Evolutionary conservation across 345 rosid genomes (phyloP), one percentile per base, ranked within the genome.

Genomic region (Adansonia digitata): DNA sequence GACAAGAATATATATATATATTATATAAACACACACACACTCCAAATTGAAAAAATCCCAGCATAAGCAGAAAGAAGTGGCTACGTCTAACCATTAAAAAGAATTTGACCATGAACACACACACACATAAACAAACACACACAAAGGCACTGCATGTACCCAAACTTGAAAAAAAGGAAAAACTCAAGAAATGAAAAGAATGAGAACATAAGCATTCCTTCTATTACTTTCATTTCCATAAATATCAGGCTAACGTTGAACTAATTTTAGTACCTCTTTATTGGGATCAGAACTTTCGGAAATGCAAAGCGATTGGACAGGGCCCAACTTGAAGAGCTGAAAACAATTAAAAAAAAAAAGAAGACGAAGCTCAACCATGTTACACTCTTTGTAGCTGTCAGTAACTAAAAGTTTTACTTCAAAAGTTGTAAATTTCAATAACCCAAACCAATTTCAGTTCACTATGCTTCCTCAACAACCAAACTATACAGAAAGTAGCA

Each of bases 271-370:
- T 84, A 92, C 99, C 98, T 90, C 94, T 71, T 91, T 84, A 56
- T 71, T 66, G 43, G 77, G 60, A 74, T 81, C 78, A 34, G 90
- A 83, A 74, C 77, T 79, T 75, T 85, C 81, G 29, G 83, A 77
- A 81, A 95, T 69, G 86, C 97, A 95, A 78, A 95, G 77, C 18
- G 93, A 89, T 75, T 81, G 88, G 24, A 80, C 55, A 6, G 93
- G 89, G 66, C 97, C 93, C 75, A 95, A 81, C 86, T 89, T 89
- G 88, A 90, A 85, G 61, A 95, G 79, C 98, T 95, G 90, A 53
- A 77, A 60, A 76, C 69, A 37, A 81, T 3, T n/a, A 74, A 27
- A 78, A 56, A 57, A 17, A 8, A 26, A 13, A 12, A n/a, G n/a
- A n/a, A n/a, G 56, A 49, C 0, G 24, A 20, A 79, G 34, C 61